phyloP scores from a whole-genome alignment of 2,329 filamentous ascomycete genomes.

The Fusarium gaditjirri region DNA sequence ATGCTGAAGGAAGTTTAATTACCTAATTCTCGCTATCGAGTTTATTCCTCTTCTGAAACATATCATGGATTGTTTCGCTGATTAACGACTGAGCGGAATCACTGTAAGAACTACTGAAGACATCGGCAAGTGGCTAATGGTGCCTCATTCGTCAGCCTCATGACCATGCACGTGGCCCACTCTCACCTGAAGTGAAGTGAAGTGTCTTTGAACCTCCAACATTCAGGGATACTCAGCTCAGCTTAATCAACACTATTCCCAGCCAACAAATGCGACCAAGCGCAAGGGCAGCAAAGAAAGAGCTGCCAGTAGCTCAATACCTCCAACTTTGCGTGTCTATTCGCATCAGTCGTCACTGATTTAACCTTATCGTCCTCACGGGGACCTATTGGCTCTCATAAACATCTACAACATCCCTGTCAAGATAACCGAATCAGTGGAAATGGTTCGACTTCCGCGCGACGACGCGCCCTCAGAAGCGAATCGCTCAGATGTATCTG shows the following conservation, averaged over 20 bases:
- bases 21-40: neutral
- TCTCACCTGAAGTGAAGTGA: conserved; percentile 1
- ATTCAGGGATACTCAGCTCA: conserved; percentile 25
- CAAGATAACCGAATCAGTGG: conserved; percentile 19
- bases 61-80: neutral
- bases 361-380: neutral
- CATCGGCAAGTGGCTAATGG: conserved; percentile 7
- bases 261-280: neutral
- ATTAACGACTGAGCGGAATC: neutral
- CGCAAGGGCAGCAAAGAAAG: neutral
- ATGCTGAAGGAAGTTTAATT: neutral
- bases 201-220: conserved; percentile 18
- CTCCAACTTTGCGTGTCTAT: neutral
- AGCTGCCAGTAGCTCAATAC: neutral
- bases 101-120: neutral
- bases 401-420: conserved; percentile 19
- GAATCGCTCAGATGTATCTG: conserved; percentile 18
- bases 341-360: neutral
- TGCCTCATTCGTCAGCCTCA: conserved; percentile 22
- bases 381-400: conserved; percentile 10
- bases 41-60: neutral
- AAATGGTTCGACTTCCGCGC: conserved; percentile 28
- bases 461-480: conserved; percentile 27
- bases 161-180: conserved; percentile 32
- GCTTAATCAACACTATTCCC: neutral